phyloP scores from a whole-genome alignment of 768 basidiomycete genomes.

The Mycena crocata region DNA sequence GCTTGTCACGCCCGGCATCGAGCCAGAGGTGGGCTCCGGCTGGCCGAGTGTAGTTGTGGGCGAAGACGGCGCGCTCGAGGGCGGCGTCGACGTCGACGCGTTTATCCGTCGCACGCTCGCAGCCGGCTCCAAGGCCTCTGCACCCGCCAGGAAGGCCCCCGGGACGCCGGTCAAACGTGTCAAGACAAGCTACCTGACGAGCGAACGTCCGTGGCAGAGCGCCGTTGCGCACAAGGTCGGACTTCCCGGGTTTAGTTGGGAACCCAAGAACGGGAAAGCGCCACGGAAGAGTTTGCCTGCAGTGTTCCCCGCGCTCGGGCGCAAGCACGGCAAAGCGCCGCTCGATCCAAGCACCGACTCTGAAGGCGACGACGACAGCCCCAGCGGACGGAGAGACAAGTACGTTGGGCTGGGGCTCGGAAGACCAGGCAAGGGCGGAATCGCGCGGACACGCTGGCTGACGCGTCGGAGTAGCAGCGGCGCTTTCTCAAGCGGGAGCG shows the following conservation, averaged over 20 bases:
- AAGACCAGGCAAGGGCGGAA: constrained; percentile 44
- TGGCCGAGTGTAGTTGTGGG: constrained; percentile 68
- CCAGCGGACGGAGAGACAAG: constrained; percentile 64
- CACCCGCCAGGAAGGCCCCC: constrained; percentile 68
- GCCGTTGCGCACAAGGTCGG: constrained; percentile 79
- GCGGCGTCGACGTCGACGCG: constrained; percentile 64
- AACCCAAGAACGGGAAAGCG: constrained; percentile 57
- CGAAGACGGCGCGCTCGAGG: constrained; percentile 54
- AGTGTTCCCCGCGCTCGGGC: constrained; percentile 64
- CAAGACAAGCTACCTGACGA: constrained; percentile 67
- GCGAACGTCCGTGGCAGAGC: constrained; percentile 83
- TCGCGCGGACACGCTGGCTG: constrained; percentile 67
- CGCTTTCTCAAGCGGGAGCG: constrained; percentile 82
- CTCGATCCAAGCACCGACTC: constrained; percentile 65
- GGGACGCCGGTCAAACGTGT: constrained; percentile 86
- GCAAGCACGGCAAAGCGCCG: constrained; percentile 41
- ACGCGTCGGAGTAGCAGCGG: constrained; percentile 86
- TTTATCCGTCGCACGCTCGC: constrained; percentile 80
- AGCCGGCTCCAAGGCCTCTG: constrained; percentile 62
- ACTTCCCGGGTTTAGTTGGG: constrained; percentile 52
- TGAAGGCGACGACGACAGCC: constrained; percentile 77
- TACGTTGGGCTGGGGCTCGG: constrained; percentile 79
- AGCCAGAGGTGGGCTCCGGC: constrained; percentile 64
- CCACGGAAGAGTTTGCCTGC: constrained; percentile 83
- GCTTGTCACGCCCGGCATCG: constrained; percentile 76